Conservation (phyloP, 352 stramenopile genomes). For the Elongisporangium prolatum region DNA sequence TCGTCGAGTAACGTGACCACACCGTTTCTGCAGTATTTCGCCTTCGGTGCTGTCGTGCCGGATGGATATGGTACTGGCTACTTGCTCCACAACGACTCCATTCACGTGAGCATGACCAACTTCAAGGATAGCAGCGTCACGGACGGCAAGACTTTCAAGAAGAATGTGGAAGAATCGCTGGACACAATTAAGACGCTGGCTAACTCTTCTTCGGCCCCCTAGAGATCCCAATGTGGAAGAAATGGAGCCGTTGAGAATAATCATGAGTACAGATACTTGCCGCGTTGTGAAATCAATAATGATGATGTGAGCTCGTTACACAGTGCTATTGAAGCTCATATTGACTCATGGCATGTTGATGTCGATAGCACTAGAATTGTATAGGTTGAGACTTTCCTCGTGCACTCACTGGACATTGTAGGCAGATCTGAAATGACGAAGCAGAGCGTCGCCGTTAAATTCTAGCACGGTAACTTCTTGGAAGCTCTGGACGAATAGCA, state of each 20-base stretch:
- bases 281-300: neutral
- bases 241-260: neutral
- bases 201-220: constrained; percentile 24
- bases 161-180: constrained; percentile 50
- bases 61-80: constrained; percentile 90
- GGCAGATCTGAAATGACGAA: constrained; percentile 54
- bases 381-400: neutral
- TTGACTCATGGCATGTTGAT: neutral
- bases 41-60: constrained; percentile 84
- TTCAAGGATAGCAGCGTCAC: constrained; percentile 75
- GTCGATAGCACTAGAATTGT: neutral
- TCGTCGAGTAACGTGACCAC: constrained; percentile 90
- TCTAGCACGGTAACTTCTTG: constrained; percentile 57
- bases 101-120: constrained; percentile 86
- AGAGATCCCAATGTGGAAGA: neutral
- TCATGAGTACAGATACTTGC: neutral
- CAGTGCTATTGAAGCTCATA: too few relatives aligned
- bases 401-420: constrained; percentile 27
- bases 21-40: constrained; percentile 88
- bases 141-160: constrained; percentile 66
- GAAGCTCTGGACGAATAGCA: constrained; percentile 71
- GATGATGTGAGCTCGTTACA: neutral
- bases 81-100: constrained; percentile 76
- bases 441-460: constrained; percentile 58
- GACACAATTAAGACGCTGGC: constrained; percentile 78